Percentiles rank a stretch among this genome's conserved stretches.
Evolutionary conservation across 108 stramenopile species (phyloP).

Genomic region (Cyclotella atomus): DNA sequence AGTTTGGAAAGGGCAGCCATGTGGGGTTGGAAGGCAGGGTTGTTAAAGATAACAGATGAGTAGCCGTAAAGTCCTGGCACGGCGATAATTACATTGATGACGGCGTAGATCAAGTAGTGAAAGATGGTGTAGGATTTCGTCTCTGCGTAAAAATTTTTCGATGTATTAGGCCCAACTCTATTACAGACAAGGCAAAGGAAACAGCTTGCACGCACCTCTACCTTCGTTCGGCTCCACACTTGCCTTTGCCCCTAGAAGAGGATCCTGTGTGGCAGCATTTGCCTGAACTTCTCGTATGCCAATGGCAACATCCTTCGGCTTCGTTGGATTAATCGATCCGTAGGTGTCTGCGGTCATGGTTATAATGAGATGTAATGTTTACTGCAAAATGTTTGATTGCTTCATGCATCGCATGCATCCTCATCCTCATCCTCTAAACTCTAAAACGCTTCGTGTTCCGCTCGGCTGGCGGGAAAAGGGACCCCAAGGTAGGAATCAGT

Average conservation of each 20-base stretch:
- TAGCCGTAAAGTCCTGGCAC: constrained; percentile 86
- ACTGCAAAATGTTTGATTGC: no score
- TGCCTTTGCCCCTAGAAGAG: neutral
- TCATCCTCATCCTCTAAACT: no score
- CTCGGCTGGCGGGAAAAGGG: no score
- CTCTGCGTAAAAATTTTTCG: neutral
- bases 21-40: constrained; percentile 61
- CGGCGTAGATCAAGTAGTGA: constrained; percentile 43
- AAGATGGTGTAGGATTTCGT: constrained; percentile 22
- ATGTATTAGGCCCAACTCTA: neutral
- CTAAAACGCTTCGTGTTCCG: no score
- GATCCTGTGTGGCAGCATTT: neutral
- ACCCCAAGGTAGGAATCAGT: no score
- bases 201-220: no score
- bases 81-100: constrained; percentile 74
- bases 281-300: neutral
- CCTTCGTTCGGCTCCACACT: neutral
- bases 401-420: no score
- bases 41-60: constrained; percentile 87
- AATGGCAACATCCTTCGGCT: constrained; percentile 1
- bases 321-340: constrained; percentile 6
- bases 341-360: constrained; percentile 6
- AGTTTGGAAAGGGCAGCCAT: constrained; percentile 79
- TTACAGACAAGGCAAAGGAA: neutral
- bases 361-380: no score